Percentiles rank a stretch among this genome's conserved stretches.
These are phyloP conservation scores for Raffaelea ambrosiae DNA, from an alignment of 2,329 filamentous ascomycete genomes.

Conservation along the genomic window DNA sequence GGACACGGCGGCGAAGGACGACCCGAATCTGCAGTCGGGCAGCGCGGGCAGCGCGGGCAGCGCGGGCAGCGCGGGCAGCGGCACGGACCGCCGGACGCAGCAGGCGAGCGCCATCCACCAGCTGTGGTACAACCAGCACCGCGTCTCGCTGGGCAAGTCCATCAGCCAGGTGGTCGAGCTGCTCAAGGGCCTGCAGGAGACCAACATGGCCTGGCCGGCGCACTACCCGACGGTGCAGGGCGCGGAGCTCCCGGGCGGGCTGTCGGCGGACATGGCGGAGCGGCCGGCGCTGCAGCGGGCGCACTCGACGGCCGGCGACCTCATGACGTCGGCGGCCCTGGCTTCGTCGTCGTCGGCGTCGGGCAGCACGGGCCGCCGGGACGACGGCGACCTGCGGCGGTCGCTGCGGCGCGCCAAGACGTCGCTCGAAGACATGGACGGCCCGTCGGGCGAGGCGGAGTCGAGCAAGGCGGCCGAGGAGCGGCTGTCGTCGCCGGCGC, in stretches of 20 bases:
- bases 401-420: constrained; percentile 59
- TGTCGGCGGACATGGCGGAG: constrained; percentile 34
- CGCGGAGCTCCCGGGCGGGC: constrained; percentile 33
- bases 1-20: constrained; percentile 36
- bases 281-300: constrained; percentile 57
- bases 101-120: constrained; percentile 84
- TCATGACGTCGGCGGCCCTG: constrained; percentile 14
- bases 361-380: too few species aligned
- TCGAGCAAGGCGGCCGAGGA: constrained; percentile 64
- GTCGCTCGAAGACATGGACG: constrained; percentile 52
- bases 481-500: constrained; percentile 27
- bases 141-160: constrained; percentile 74
- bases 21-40: constrained; percentile 31
- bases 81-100: constrained; percentile 55
- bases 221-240: constrained; percentile 83
- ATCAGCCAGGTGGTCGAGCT: constrained; percentile 83
- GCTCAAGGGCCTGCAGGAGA: constrained; percentile 71
- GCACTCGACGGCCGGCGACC: constrained; percentile 48
- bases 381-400: background rate
- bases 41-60: background rate
- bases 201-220: constrained; percentile 87
- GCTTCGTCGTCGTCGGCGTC: constrained; percentile 16
- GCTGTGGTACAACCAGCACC: constrained; percentile 89
- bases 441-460: constrained; percentile 53
- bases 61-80: background rate